Evolutionary conservation across 495 filamentous ascomycete species (phyloP).

Genomic region (Cudoniella acicularis): DNA sequence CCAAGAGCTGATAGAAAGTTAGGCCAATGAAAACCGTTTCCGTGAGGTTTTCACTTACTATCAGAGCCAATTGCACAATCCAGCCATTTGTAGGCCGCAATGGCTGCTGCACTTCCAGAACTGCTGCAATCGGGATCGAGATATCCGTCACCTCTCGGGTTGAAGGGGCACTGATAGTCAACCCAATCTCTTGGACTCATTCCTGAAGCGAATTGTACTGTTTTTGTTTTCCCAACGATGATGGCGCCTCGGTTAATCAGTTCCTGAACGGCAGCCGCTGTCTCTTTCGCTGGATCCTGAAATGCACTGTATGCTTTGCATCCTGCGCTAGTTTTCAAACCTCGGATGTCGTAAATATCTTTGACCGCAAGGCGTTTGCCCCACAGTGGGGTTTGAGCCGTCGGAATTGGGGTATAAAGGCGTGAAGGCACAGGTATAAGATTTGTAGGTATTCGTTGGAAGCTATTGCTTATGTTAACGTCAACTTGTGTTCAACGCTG

Average conservation of each 20-base stretch:
- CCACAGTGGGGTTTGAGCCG: slow-evolving; percentile 32
- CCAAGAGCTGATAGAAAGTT: slow-evolving; percentile 10
- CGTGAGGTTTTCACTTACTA: slow-evolving; percentile 8
- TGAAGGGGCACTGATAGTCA: slow-evolving; percentile 33
- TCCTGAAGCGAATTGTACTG: slow-evolving; percentile 38
- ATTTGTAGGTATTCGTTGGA: neutral
- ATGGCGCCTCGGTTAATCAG: slow-evolving; percentile 43
- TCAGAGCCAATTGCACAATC: slow-evolving; percentile 34
- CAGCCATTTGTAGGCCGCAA: slow-evolving; percentile 44
- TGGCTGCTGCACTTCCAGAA: slow-evolving; percentile 34
- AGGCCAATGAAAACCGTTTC: neutral
- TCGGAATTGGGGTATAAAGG: slow-evolving; percentile 32
- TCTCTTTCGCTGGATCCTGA: slow-evolving; percentile 31
- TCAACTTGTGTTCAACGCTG: neutral
- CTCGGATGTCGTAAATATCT: slow-evolving; percentile 42
- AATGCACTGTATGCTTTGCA: slow-evolving; percentile 39
- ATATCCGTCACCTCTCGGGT: slow-evolving; percentile 45
- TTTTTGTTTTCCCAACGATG: slow-evolving; percentile 46
- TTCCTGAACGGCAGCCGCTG: slow-evolving; percentile 32
- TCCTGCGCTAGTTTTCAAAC: slow-evolving; percentile 38
- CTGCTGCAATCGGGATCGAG: slow-evolving; percentile 38
- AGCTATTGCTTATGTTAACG: neutral
- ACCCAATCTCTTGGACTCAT: slow-evolving; percentile 19
- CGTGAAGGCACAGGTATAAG: slow-evolving; percentile 39
- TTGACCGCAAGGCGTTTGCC: slow-evolving; percentile 41